A percentile compares a stretch with the other conserved stretches of the same genome.
These are phyloP conservation scores for Diaporthe citriasiana DNA, from an alignment of 2,329 filamentous ascomycete species.

Conservation along the genomic window DNA sequence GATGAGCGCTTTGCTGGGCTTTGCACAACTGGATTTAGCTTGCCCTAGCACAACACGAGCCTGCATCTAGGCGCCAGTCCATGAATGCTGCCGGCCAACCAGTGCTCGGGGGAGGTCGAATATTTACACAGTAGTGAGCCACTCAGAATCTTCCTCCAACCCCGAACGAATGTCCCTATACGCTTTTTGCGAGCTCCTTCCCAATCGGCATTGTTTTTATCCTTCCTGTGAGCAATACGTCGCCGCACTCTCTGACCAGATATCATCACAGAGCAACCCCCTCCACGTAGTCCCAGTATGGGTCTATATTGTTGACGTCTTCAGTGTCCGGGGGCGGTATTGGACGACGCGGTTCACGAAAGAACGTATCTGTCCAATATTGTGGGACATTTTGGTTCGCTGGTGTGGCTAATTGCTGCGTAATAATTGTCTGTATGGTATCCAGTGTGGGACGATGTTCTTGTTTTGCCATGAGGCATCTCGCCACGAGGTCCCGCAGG, in stretches of 20 bases:
- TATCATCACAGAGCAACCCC: not conserved
- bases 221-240: too few relatives aligned
- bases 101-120: not conserved
- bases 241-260: rapidly evolving
- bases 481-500: conserved; percentile 4
- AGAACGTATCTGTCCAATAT: conserved; percentile 2
- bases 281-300: not conserved
- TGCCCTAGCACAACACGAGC: too few relatives aligned
- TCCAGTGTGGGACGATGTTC: conserved; percentile 7
- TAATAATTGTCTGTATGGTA: not conserved
- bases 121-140: not conserved
- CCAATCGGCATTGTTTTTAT: not conserved
- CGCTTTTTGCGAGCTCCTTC: not conserved
- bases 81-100: not conserved
- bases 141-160: not conserved
- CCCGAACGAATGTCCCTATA: not conserved
- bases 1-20: too few relatives aligned
- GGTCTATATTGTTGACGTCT: not conserved
- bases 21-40: too few relatives aligned
- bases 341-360: conserved; percentile 1
- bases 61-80: too few relatives aligned
- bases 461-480: conserved; percentile 24
- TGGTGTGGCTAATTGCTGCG: not conserved
- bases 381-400: not conserved
- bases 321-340: not conserved